These are phyloP conservation scores for Ananas comosus DNA, from an alignment of 176 grass and related monocot species.

Conservation along the genomic window DNA sequence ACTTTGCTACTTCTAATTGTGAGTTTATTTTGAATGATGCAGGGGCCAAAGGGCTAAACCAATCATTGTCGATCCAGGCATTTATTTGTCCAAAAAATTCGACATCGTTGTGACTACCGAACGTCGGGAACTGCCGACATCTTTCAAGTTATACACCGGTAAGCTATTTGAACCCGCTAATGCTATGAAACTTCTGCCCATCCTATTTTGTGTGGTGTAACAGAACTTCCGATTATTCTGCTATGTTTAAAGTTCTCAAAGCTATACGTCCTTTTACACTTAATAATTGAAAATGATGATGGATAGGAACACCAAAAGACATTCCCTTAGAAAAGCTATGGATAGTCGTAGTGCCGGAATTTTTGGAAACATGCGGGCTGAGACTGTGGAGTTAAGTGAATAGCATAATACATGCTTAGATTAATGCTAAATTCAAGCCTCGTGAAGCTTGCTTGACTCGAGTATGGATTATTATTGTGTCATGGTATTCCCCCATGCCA, in stretches of 20 bases:
- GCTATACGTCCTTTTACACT: neutral
- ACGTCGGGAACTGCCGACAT: conserved; percentile 67
- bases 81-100: conserved; percentile 95
- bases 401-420: no score
- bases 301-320: no score
- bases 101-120: conserved; percentile 62
- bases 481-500: no score
- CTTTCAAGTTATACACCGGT: conserved; percentile 95
- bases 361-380: no score
- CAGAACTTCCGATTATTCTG: neutral
- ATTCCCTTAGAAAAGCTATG: no score
- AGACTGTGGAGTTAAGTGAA: no score
- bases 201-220: neutral
- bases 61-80: conserved; percentile 80
- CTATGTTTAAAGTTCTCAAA: neutral
- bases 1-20: conserved; percentile 2
- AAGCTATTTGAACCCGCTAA: neutral
- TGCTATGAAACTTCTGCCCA: neutral
- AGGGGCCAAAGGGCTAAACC: conserved; percentile 71
- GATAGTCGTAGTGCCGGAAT: no score
- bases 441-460: no score
- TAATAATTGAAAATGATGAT: no score
- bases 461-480: no score
- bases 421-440: no score
- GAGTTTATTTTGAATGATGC: conserved; percentile 8